These are phyloP conservation scores for Cicer judaicum DNA, from an alignment of 306 rosid species.

Conservation along the genomic window DNA sequence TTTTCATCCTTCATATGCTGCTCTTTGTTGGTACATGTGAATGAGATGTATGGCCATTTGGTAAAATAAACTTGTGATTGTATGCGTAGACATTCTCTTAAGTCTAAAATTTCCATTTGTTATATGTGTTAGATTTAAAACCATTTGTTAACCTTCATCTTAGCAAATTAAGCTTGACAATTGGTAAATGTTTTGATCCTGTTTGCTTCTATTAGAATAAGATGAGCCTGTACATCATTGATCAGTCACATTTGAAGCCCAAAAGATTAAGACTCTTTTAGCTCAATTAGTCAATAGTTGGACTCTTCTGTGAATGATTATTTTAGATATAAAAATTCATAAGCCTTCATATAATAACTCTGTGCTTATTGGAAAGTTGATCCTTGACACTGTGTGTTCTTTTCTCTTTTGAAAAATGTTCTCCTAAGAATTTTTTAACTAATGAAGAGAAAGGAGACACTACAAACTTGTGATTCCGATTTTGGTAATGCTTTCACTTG, in stretches of 20 bases:
- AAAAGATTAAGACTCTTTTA: neutral
- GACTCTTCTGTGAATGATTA: slow-evolving; percentile 4
- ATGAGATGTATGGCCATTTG: slow-evolving; percentile 1
- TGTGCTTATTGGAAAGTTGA: neutral
- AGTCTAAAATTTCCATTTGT: neutral
- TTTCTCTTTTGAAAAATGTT: slow-evolving; percentile 26
- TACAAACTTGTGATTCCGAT: slow-evolving; percentile 20
- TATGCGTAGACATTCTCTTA: neutral
- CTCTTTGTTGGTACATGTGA: slow-evolving; percentile 19
- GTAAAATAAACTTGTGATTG: slow-evolving; percentile 1
- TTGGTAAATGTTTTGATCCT: slow-evolving; percentile 6
- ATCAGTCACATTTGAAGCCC: neutral
- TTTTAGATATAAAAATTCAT: slow-evolving; percentile 12
- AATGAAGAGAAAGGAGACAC: neutral
- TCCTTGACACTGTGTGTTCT: neutral
- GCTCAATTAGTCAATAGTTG: neutral
- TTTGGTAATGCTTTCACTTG: slow-evolving; percentile 10
- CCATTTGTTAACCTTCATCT: neutral
- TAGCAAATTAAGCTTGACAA: neutral
- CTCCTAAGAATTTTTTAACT: neutral
- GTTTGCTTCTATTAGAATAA: neutral
- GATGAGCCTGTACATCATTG: neutral
- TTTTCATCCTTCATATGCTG: slow-evolving; percentile 11
- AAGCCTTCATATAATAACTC: neutral
- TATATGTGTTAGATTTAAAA: neutral